A percentile compares a stretch with the other conserved stretches of the same genome.
Conservation (phyloP, 805 yeast species). For the Candida dendrica region DNA sequence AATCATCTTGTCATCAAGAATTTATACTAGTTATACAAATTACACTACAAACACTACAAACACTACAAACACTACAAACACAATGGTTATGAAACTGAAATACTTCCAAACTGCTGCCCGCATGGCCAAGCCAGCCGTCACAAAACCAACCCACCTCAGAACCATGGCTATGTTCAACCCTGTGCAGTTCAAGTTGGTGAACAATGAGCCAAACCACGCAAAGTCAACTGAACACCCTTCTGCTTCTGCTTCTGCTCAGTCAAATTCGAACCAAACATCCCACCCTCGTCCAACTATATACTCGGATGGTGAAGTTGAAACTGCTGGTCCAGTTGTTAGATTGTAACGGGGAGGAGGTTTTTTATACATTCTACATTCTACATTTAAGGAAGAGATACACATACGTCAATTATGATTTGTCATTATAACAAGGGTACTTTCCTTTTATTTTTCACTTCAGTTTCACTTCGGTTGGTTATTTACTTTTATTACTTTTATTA, state of each 20-base stretch:
- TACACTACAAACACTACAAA: too few relatives aligned
- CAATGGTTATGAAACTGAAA: constrained; percentile 1
- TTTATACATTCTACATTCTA: too few relatives aligned
- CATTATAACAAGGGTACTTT: too few relatives aligned
- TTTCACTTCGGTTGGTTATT: too few relatives aligned
- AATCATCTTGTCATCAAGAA: not conserved
- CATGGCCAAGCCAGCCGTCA: not conserved
- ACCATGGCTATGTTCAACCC: constrained; percentile 1
- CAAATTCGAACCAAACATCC: not conserved
- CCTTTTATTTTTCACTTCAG: too few relatives aligned
- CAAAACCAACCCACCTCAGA: not conserved
- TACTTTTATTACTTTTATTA: too few relatives aligned
- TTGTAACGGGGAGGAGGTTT: too few relatives aligned
- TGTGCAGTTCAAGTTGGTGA: constrained; percentile 13
- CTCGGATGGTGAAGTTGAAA: constrained; percentile 24
- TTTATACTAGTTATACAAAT: too few relatives aligned
- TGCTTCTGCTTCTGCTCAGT: constrained; percentile 3
- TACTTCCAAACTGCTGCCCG: constrained; percentile 1
- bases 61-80: not conserved
- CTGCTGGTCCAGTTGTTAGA: constrained; percentile 23
- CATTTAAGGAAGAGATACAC: too few relatives aligned
- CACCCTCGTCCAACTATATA: constrained; percentile 18
- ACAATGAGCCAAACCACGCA: constrained; percentile 12
- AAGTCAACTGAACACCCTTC: constrained; percentile 4
- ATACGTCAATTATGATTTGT: too few relatives aligned